Evolutionary conservation across 805 yeast genomes (phyloP).

Genomic region (Starmerella apis): DNA sequence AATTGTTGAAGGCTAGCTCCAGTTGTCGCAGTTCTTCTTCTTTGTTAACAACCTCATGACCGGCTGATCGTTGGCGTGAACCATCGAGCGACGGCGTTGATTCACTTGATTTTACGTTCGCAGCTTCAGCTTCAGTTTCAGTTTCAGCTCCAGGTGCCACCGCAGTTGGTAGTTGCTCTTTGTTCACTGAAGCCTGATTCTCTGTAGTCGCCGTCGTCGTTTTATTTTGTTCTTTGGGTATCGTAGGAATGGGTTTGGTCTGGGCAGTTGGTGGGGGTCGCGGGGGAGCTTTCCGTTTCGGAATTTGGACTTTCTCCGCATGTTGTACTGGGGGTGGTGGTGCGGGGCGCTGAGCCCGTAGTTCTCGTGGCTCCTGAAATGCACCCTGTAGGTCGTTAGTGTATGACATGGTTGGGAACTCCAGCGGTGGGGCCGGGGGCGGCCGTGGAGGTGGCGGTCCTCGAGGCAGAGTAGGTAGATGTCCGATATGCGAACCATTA

Average conservation of each 20-base stretch:
- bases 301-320: not conserved
- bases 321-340: conserved; percentile 4
- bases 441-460: conserved; percentile 34
- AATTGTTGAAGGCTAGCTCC: conserved; percentile 14
- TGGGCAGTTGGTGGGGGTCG: not conserved
- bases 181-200: not conserved
- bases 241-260: not conserved
- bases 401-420: conserved; percentile 24
- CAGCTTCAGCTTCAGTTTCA: not conserved
- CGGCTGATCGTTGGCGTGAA: conserved; percentile 6
- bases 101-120: not conserved
- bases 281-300: conserved; percentile 4
- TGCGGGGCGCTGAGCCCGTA: conserved; percentile 9
- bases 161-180: not conserved
- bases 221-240: not conserved
- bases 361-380: conserved; percentile 6
- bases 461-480: conserved; percentile 16
- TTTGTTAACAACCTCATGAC: conserved; percentile 21
- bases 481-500: not conserved
- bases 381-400: not conserved
- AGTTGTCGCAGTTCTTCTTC: conserved; percentile 25
- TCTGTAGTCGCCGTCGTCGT: not conserved
- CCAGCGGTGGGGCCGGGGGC: conserved; percentile 38
- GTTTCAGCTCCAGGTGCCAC: not conserved
- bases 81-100: not conserved